These are phyloP conservation scores for Ambrosia trifida DNA, from an alignment of 129 eudicot genomes.

Conservation along the genomic window DNA sequence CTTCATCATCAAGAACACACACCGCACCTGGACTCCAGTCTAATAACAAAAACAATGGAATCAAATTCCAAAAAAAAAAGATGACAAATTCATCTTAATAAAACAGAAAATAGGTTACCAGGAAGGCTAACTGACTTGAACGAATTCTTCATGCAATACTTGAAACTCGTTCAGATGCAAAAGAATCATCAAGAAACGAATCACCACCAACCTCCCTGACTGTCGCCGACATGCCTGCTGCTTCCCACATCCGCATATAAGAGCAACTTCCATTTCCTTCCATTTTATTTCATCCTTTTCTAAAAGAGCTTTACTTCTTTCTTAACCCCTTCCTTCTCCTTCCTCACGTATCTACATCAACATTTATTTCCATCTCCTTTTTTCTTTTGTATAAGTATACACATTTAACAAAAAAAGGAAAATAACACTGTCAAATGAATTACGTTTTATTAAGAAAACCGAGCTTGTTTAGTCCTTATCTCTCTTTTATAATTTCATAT, in stretches of 20 bases:
- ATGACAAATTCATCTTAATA: not conserved
- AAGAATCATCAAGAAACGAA: too few species aligned
- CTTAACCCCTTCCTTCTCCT: slow-evolving; percentile 98
- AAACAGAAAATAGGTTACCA: slow-evolving; percentile 38
- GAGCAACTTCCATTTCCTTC: slow-evolving; percentile 97
- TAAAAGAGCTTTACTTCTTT: slow-evolving; percentile 90
- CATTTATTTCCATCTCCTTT: slow-evolving; percentile 99
- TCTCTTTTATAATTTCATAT: too few species aligned
- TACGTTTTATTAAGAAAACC: not conserved
- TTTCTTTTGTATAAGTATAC: slow-evolving; percentile 77
- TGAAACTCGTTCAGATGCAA: slow-evolving; percentile 93
- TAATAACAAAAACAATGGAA: slow-evolving; percentile 31
- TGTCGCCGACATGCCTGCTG: slow-evolving; percentile 98
- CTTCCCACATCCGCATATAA: slow-evolving; percentile 97
- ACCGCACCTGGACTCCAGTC: slow-evolving; percentile 96
- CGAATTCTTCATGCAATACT: slow-evolving; percentile 88
- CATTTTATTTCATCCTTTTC: slow-evolving; percentile 98
- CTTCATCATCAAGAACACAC: slow-evolving; percentile 96
- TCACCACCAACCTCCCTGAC: slow-evolving; percentile 99
- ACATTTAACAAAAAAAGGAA: not conserved
- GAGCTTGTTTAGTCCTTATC: slow-evolving; percentile 34
- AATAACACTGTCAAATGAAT: not conserved
- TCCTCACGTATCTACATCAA: slow-evolving; percentile 97
- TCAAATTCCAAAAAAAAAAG: not conserved
- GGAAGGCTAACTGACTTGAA: slow-evolving; percentile 81